Evolutionary conservation across 1,284 basidiomycete species (phyloP).

Genomic region (Puccinia novopanici): DNA sequence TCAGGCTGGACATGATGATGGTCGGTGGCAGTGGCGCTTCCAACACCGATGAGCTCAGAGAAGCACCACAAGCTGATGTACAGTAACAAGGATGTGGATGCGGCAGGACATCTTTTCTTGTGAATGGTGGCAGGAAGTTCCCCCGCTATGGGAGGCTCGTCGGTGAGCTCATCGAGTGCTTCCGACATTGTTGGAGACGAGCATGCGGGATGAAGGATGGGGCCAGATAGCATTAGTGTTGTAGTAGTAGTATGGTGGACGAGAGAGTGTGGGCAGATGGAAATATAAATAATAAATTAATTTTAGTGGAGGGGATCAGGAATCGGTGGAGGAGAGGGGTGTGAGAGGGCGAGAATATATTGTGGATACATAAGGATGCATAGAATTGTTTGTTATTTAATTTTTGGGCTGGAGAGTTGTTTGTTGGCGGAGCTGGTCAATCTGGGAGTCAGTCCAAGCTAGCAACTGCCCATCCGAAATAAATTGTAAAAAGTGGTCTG

Average conservation of each 20-base stretch:
- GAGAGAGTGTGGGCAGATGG: no score
- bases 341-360: no score
- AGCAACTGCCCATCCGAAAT: not conserved
- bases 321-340: no score
- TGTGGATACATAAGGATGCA: no score
- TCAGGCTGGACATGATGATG: not conserved
- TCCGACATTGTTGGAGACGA: conserved; percentile 5
- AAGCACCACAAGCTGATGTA: not conserved
- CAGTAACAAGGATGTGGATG: not conserved
- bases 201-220: not conserved
- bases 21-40: not conserved
- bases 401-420: no score
- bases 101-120: not conserved
- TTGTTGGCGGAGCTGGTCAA: conserved; percentile 7
- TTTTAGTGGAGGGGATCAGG: no score
- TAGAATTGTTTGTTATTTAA: no score
- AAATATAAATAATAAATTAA: not conserved
- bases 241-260: no score
- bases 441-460: not conserved
- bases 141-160: not conserved
- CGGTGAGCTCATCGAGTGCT: conserved; percentile 9
- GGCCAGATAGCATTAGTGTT: not conserved
- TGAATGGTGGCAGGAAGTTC: not conserved
- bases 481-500: no score
- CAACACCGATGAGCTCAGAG: not conserved